These are phyloP conservation scores for Lactarius evosmus DNA, from an alignment of 768 basidiomycete species.

Conservation along the genomic window DNA sequence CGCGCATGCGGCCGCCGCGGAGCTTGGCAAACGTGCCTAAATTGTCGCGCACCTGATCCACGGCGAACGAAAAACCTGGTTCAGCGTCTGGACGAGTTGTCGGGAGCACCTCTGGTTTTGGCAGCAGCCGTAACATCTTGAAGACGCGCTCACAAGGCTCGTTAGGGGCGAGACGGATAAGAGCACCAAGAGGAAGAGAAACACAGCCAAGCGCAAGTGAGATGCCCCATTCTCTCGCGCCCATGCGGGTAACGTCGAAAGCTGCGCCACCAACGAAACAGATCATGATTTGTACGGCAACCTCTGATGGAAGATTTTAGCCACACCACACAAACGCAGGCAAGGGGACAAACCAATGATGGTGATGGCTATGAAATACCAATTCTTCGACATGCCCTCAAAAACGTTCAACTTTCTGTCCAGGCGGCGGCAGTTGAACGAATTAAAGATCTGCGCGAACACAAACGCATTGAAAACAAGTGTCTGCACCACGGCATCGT, in stretches of 20 bases:
- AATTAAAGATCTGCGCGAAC: constrained; percentile 96
- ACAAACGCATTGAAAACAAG: constrained; percentile 98
- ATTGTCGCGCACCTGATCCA: constrained; percentile 82
- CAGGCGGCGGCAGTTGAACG: constrained; percentile 84
- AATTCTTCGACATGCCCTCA: constrained; percentile 73
- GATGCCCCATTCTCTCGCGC: constrained; percentile 90
- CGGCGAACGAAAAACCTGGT: constrained; percentile 73
- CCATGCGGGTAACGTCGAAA: constrained; percentile 80
- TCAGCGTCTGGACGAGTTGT: constrained; percentile 53
- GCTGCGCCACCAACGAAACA: constrained; percentile 90
- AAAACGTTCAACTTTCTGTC: constrained; percentile 88
- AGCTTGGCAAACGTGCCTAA: constrained; percentile 76
- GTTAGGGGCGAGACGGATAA: constrained; percentile 81
- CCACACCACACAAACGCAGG: constrained; percentile 4
- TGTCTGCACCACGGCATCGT: constrained; percentile 61
- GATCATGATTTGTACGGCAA: constrained; percentile 81
- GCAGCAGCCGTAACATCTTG: constrained; percentile 54
- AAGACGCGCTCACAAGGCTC: constrained; percentile 67
- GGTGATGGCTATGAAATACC: constrained; percentile 82
- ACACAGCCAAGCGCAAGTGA: constrained; percentile 83
- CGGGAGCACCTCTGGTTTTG: constrained; percentile 64
- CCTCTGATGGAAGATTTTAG: constrained; percentile 49
- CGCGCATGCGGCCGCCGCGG: constrained; percentile 84
- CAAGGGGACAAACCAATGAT: constrained; percentile 60
- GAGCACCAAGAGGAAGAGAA: constrained; percentile 81